A percentile compares a stretch with the other conserved stretches of the same genome.
These are phyloP conservation scores for Hericium rajendrae DNA, from an alignment of 768 basidiomycete species.

Conservation along the genomic window DNA sequence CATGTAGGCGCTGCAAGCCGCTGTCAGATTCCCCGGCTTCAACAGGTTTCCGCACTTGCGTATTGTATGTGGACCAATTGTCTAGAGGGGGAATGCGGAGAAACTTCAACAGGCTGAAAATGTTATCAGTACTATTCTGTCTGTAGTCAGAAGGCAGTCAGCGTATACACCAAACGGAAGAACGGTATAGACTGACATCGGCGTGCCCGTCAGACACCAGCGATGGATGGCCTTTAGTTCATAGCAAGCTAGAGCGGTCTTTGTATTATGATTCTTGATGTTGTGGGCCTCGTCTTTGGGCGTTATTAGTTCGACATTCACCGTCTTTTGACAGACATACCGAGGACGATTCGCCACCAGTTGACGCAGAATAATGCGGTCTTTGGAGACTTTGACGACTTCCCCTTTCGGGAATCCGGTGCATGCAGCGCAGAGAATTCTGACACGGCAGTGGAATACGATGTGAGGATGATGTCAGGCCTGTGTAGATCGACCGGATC, in stretches of 20 bases:
- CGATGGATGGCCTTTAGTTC: constrained; percentile 63
- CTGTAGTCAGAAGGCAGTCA: background rate
- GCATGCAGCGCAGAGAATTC: background rate
- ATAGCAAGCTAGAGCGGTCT: constrained; percentile 67
- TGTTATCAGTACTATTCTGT: constrained; percentile 63
- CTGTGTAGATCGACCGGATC: background rate
- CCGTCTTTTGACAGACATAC: background rate
- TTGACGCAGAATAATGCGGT: background rate
- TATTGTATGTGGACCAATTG: constrained; percentile 68
- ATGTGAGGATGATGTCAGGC: background rate
- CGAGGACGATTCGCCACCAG: background rate
- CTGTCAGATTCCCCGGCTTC: constrained; percentile 49
- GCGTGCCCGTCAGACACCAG: constrained; percentile 83
- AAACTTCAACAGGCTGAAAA: constrained; percentile 83
- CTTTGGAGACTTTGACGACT: background rate
- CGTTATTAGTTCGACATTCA: too few relatives aligned
- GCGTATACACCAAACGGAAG: background rate
- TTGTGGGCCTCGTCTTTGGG: constrained; percentile 79
- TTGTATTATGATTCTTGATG: constrained; percentile 78
- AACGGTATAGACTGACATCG: constrained; percentile 35
- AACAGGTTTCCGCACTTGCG: constrained; percentile 67
- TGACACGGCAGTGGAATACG: background rate
- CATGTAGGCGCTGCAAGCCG: constrained; percentile 79
- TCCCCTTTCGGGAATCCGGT: background rate
- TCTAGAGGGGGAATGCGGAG: constrained; percentile 72